Base-by-base conservation (phyloP, 2,329 filamentous ascomycete species). In the Calonectria hawksworthii region DNA sequence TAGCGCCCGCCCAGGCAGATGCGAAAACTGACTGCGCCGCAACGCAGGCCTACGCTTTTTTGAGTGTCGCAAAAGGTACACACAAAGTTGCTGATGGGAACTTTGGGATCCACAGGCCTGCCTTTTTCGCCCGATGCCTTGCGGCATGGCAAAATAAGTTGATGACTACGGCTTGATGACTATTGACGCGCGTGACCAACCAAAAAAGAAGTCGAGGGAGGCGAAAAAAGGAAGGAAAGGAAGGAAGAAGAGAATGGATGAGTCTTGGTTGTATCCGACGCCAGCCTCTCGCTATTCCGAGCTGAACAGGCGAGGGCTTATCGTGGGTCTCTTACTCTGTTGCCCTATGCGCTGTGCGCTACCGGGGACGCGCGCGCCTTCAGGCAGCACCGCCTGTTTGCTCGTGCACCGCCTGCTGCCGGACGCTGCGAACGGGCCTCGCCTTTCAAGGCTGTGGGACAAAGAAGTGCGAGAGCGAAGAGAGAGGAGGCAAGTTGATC, bases 1-100 rank as follows among this genome's bases (percentile, higher is more conserved):
- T 51, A 51, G 44, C 41, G 47, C 50, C 50, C 65, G 65, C 65
- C 66, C 51, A 56, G 21, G 26, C 30, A 51, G 44, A 63, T 41
- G 36, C 56, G 10, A 41, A 63, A 63, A 41, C 56, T 18, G 51
- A 59, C 66, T 68, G 66, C 51, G 66, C 66, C 66, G 34, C 66
- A 41, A 44, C 47, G 51, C 41, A 68, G 36, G 51, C 51, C 52
- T 54, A n/a, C 47, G 16, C 21, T 14, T 26, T 36, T 14, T 26
- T 36, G 50, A 50, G 28, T 32, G 52, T 54, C 23, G 44, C 65
- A 68, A 7, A 32, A 54, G 30, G 44, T 21, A 36, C 44, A 67
- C 28, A 36, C 44, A 67, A 28, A 54, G 47, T 63, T 63, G 14
- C 36, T 26, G 23, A 63, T 63, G 23, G 36, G 56, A 63, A 63